Evolutionary conservation across 1,139 yeast species (phyloP), one percentile per base, ranked within the genome.

Genomic region (Yamadazyma oceani): DNA sequence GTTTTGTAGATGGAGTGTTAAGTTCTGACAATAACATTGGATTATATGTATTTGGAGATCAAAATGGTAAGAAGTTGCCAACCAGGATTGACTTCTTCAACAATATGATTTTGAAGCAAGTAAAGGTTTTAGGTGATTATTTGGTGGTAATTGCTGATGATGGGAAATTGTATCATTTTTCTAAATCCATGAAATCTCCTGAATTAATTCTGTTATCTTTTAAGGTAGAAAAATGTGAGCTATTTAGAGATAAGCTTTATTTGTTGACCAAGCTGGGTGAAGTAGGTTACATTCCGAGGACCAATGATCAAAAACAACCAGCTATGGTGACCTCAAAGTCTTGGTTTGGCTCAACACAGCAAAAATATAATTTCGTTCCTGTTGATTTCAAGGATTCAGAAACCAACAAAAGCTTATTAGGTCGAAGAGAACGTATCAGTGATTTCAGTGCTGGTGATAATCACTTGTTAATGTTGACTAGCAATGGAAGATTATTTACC

Each of bases 151-250:
- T 94, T 16, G 75, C 82, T 43, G 74, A 73, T 1, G 73, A 75
- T 17, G 97, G 97, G n/a, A 77, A 82, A 50, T 71, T 87, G 16
- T 81, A 78, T 41, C 86, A 83, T 54, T 85, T 84, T 76, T 78
- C 29, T 51, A 60, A 22, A 74, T 72, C 39, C 34, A 31, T 46
- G 38, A 35, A 46, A 26, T 44, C 45, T 22, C 69, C 65, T 2
- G 43, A 49, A 25, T 40, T 49, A 39, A 44, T 69, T 2, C 53
- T 56, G 17, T 49, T 68, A 17, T 75, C 82, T 2, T 46, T 66
- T 38, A 62, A 65, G 27, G 82, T 80, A 12, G 68, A 73, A 43
- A 66, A 74, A 38, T 79, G 77, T 11, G 63, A 66, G 37, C 60
- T 82, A 16, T 76, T 89, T 4, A 74, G 72, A 36, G 75, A 78